These are phyloP conservation scores for Saprolegnia parasitica DNA, from an alignment of 352 stramenopile species.

Conservation along the genomic window DNA sequence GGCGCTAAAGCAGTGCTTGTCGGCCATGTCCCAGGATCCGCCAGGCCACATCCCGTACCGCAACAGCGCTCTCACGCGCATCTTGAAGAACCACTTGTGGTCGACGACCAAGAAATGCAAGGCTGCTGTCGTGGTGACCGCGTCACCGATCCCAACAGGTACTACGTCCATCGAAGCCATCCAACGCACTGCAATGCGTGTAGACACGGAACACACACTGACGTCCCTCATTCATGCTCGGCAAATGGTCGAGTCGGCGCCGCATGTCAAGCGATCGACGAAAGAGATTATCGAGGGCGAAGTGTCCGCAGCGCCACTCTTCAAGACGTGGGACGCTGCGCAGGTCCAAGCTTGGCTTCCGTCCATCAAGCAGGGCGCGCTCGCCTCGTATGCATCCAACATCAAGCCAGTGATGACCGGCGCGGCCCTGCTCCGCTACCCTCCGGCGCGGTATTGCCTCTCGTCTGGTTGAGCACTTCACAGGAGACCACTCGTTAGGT, in stretches of 20 bases:
- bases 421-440: constrained; percentile 57
- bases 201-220: constrained; percentile 71
- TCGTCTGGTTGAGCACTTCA: not conserved
- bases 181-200: no score
- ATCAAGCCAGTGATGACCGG: constrained; percentile 47
- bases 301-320: constrained; percentile 35
- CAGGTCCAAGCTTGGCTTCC: constrained; percentile 51
- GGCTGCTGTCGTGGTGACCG: constrained; percentile 71
- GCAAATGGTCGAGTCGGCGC: constrained; percentile 63
- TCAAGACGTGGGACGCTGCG: constrained; percentile 53
- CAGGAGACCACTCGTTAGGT: not conserved
- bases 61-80: constrained; percentile 62
- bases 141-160: constrained; percentile 57
- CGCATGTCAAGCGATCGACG: constrained; percentile 44
- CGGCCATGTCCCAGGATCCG: constrained; percentile 53
- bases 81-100: constrained; percentile 69
- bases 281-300: constrained; percentile 52
- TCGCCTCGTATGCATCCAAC: constrained; percentile 49
- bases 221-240: constrained; percentile 63
- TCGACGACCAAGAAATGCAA: constrained; percentile 39
- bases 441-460: constrained; percentile 37
- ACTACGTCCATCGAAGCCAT: not conserved
- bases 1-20: constrained; percentile 77
- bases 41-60: constrained; percentile 64
- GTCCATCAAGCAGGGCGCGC: constrained; percentile 41